Base-by-base conservation (phyloP, 2,329 filamentous ascomycete species). In the Ophiocordyceps australis region DNA sequence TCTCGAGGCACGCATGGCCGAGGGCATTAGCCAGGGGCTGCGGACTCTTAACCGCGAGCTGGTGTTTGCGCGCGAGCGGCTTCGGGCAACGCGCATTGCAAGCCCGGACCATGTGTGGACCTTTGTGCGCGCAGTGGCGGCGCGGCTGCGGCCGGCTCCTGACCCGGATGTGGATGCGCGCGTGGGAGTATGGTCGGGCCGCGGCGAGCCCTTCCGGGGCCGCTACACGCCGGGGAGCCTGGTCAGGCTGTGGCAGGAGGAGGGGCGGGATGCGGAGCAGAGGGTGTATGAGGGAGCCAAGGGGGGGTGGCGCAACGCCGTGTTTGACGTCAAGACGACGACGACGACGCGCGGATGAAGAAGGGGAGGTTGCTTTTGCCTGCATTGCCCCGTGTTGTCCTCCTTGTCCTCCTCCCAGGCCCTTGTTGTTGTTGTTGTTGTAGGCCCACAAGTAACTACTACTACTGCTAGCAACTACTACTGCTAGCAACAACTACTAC, bases 181-280 rank as follows among this genome's bases (percentile, higher is more conserved):
- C 3, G 55, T 91, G 11, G 82, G 82, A 2, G 54, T 92, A 8
- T 63, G 65, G 14, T 57, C 59, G 6, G 59, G 59, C 4, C 29
- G 38, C 4, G 65, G 64, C 9, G n/a, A n/a, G n/a, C 55, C 86
- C 0, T 95, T 95, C 56, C 71, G 72, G 37, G 80, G 77, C 4
- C 66, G 82, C 2, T 94, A 93, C 52, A 75, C 86, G 1, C 86
- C 86, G 0, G 85, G 82, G 1, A 93, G 83, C 47, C 56, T 94
- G 15, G 78, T 89, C 26, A 83, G 79, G 52, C 50, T 92, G n/a
- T 93, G 82, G 81, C 69, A 86, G 36, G 74, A 83, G 35, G 77
- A 92, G 50, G 82, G 70, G 0, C 52, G 57, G 14, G 58, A 62
- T 32, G 82, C 80, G 0, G 62, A 61, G 13, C 78, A 91, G 47